phyloP scores from a whole-genome alignment of 192 early-diverging fungal genomes.

The Tieghemiomyces parasiticus region DNA sequence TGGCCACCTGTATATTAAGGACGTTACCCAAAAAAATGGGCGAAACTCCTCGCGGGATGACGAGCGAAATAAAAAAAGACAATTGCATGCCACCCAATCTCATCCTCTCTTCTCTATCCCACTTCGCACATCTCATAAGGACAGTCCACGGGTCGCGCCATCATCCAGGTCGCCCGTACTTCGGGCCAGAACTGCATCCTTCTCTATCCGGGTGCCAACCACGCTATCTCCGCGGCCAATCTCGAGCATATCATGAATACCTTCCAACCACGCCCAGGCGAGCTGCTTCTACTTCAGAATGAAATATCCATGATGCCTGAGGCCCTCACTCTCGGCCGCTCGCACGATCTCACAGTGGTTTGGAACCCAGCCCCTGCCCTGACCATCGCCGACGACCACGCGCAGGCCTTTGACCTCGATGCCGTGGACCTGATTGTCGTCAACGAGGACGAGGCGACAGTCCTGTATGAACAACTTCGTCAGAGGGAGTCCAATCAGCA shows the following conservation, averaged over 20 bases:
- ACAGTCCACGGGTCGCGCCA: slow-evolving; percentile 59
- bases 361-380: slow-evolving; percentile 78
- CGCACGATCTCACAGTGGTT: slow-evolving; percentile 45
- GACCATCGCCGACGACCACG: slow-evolving; percentile 18
- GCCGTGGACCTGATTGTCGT: slow-evolving; percentile 60
- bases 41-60: no score
- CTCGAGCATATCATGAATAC: slow-evolving; percentile 29
- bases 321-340: slow-evolving; percentile 37
- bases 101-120: no score
- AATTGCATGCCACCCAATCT: no score
- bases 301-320: slow-evolving; percentile 60
- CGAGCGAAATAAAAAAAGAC: no score
- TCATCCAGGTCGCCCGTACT: slow-evolving; percentile 61
- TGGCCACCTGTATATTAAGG: no score
- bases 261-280: slow-evolving; percentile 39
- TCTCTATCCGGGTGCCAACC: slow-evolving; percentile 66
- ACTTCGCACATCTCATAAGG: no score
- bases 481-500: no score
- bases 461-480: no score
- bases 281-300: slow-evolving; percentile 79
- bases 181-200: slow-evolving; percentile 80
- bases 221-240: slow-evolving; percentile 29
- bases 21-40: no score
- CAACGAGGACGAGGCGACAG: slow-evolving; percentile 71
- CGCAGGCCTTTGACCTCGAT: slow-evolving; percentile 44